Conservation (phyloP, 1,139 yeast genomes). For the Hyphopichia fennica region DNA sequence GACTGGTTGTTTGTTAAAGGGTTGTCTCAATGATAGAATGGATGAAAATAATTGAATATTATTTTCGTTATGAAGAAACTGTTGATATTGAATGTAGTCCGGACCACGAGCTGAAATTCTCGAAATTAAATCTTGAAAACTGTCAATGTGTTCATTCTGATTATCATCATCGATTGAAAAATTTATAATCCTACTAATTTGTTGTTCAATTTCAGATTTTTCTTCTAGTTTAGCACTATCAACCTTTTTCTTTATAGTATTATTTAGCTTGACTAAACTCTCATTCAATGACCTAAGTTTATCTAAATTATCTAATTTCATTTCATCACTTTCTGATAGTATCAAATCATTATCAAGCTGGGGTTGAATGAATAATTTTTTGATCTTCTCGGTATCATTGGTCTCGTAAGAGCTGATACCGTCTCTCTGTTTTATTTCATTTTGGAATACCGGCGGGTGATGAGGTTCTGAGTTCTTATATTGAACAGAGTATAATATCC, state of each 20-base stretch:
- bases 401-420: constrained; percentile 20
- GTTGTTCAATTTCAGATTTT: constrained; percentile 11
- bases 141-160: neutral
- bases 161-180: constrained; percentile 2
- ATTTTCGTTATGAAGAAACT: constrained; percentile 9
- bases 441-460: constrained; percentile 7
- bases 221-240: constrained; percentile 11
- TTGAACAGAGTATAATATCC: constrained; percentile 15
- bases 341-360: constrained; percentile 15
- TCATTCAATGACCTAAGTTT: constrained; percentile 21
- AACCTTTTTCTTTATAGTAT: constrained; percentile 27
- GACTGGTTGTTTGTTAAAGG: constrained; percentile 73
- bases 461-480: constrained; percentile 3
- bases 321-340: constrained; percentile 20
- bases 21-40: constrained; percentile 75
- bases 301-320: constrained; percentile 27
- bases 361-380: constrained; percentile 13
- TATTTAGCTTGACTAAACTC: constrained; percentile 24
- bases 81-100: constrained; percentile 32
- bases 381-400: constrained; percentile 12
- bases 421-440: constrained; percentile 1
- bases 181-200: constrained; percentile 13
- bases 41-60: constrained; percentile 55
- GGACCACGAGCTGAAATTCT: constrained; percentile 56
- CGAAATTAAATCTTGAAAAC: constrained; percentile 28